Percentiles rank a stretch among this genome's conserved stretches.
Conservation (phyloP, 2,329 filamentous ascomycete species). For the Monilinia polystroma region DNA sequence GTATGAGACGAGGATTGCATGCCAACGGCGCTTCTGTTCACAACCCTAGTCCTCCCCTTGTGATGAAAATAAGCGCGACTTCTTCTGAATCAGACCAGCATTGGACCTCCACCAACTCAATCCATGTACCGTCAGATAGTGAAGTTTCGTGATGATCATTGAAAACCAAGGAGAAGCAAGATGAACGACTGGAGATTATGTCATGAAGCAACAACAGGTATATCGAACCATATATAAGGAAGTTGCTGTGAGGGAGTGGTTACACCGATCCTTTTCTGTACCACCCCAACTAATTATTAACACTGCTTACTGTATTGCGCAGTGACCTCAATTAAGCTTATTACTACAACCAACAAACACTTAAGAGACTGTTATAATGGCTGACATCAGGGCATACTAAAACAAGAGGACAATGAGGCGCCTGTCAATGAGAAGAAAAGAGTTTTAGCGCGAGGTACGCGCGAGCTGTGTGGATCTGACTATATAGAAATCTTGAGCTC, state of each 20-base stretch:
- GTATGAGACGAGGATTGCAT: background rate
- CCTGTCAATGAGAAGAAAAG: background rate
- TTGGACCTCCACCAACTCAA: no score
- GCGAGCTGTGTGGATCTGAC: background rate
- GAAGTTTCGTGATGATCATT: background rate
- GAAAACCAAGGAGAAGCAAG: background rate
- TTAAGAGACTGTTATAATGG: background rate
- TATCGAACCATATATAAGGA: background rate
- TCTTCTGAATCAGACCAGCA: background rate
- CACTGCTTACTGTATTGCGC: conserved; percentile 5
- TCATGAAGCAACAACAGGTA: background rate
- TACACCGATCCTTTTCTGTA: background rate
- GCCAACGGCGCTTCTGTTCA: background rate
- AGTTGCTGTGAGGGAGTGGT: background rate
- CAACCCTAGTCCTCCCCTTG: background rate
- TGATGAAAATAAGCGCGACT: background rate
- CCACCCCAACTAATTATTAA: background rate
- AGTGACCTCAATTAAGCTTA: conserved; percentile 12
- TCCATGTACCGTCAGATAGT: background rate
- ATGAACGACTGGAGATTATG: background rate
- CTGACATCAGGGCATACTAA: background rate
- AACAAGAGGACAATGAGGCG: background rate
- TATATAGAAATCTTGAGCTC: background rate
- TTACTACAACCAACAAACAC: background rate
- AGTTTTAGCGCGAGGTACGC: background rate